These are phyloP conservation scores for Pinus tabuliformis DNA, from an alignment of 75 land plant genomes.

Conservation along the genomic window DNA sequence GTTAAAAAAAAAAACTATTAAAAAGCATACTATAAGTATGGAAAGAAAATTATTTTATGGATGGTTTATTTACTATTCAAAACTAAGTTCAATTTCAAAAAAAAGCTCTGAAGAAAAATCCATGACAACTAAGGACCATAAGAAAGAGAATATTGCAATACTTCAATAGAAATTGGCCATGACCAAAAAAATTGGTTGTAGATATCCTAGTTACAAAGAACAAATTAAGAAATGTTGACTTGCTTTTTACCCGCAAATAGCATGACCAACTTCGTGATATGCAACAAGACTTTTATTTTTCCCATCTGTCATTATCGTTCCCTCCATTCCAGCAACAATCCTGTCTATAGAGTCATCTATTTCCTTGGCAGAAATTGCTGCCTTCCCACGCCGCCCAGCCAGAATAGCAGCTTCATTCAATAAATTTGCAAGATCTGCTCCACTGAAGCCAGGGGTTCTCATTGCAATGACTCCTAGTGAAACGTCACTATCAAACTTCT, in stretches of 20 bases:
- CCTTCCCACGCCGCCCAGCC: constrained; percentile 90
- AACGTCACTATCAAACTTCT: constrained; percentile 88
- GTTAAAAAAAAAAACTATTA: neutral
- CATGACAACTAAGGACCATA: constrained; percentile 3
- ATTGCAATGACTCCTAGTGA: constrained; percentile 93
- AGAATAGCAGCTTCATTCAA: constrained; percentile 98
- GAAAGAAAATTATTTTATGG: neutral
- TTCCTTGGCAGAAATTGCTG: constrained; percentile 90
- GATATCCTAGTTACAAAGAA: neutral
- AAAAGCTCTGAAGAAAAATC: neutral
- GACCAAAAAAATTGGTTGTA: neutral
- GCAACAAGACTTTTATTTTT: constrained; percentile 97
- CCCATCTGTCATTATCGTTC: constrained; percentile 98
- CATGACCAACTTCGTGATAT: constrained; percentile 99
- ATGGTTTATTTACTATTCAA: neutral
- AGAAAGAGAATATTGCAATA: neutral
- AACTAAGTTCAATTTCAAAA: neutral
- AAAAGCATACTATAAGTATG: neutral
- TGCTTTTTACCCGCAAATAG: constrained; percentile 83
- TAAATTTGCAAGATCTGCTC: constrained; percentile 97
- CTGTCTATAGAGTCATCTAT: constrained; percentile 98
- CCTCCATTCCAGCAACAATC: constrained; percentile 99
- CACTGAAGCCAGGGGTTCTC: constrained; percentile 99
- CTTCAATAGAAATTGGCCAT: neutral
- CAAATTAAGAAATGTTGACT: constrained; percentile 1